Conservation (phyloP, 2,329 filamentous ascomycete species). For the Apiospora malaysiana region DNA sequence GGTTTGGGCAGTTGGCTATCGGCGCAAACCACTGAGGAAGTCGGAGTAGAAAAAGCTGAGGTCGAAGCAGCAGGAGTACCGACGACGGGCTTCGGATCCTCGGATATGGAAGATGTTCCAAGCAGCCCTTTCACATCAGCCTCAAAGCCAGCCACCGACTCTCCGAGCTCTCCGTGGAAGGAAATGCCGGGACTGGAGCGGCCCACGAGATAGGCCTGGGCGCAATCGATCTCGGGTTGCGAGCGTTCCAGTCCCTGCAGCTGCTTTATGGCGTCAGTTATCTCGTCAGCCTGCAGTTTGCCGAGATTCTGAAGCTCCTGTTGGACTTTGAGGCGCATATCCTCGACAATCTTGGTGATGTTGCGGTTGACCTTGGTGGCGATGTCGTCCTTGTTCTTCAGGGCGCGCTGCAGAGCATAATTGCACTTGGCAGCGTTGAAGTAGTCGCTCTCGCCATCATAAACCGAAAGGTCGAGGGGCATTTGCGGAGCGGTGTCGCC, state of each 20-base stretch:
- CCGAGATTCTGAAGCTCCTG: background rate
- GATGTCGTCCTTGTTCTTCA: background rate
- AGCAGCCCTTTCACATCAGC: background rate
- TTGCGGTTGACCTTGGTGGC: background rate
- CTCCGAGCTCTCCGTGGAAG: background rate
- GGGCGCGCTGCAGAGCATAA: background rate
- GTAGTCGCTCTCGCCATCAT: background rate
- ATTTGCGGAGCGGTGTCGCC: background rate
- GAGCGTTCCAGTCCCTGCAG: background rate
- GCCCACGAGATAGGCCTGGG: background rate
- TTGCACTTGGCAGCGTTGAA: background rate
- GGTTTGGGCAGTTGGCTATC: background rate
- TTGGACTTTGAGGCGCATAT: background rate
- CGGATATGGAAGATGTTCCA: background rate
- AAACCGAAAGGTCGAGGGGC: background rate
- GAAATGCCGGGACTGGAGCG: background rate
- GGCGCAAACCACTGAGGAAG: background rate
- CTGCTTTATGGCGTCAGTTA: background rate
- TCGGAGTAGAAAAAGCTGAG: background rate
- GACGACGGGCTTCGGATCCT: background rate
- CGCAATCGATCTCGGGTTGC: background rate
- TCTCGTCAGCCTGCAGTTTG: background rate
- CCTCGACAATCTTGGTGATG: background rate
- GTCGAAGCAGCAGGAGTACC: background rate
- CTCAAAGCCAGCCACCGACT: background rate